Conservation (phyloP, 306 rosid species). For the Gleditsia sinensis region DNA sequence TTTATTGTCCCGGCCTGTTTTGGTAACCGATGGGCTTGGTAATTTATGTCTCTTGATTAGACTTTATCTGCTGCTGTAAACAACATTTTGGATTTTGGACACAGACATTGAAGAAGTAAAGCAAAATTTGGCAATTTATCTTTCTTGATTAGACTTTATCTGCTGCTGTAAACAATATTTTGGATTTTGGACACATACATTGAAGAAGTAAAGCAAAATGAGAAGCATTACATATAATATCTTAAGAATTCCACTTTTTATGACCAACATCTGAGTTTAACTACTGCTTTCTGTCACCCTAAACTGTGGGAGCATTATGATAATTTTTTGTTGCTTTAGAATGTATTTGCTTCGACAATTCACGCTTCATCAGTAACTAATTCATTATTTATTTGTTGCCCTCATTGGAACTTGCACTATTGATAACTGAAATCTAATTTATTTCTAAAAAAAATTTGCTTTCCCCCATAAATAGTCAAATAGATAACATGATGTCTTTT, state of each 20-base stretch:
- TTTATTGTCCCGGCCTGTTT: neutral
- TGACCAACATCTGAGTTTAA: neutral
- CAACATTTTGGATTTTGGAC: neutral
- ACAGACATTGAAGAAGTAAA: neutral
- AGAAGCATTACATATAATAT: too few relatives aligned
- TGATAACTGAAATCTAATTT: neutral
- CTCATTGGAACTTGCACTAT: neutral
- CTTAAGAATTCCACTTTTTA: neutral
- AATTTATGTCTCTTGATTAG: neutral
- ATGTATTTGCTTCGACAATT: neutral
- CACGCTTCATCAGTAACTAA: neutral
- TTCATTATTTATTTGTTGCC: neutral
- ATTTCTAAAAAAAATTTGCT: neutral
- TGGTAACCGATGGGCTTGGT: neutral
- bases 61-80: neutral
- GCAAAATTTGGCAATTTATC: neutral
- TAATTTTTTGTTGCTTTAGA: neutral
- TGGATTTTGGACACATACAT: neutral
- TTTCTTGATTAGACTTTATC: neutral
- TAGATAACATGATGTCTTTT: neutral
- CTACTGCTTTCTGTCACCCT: neutral
- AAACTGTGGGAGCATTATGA: neutral
- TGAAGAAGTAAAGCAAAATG: neutral
- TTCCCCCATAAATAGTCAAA: neutral
- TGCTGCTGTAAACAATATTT: neutral